Evolutionary conservation across 192 early-diverging fungal species (phyloP).

Genomic region (Backusella sp.): DNA sequence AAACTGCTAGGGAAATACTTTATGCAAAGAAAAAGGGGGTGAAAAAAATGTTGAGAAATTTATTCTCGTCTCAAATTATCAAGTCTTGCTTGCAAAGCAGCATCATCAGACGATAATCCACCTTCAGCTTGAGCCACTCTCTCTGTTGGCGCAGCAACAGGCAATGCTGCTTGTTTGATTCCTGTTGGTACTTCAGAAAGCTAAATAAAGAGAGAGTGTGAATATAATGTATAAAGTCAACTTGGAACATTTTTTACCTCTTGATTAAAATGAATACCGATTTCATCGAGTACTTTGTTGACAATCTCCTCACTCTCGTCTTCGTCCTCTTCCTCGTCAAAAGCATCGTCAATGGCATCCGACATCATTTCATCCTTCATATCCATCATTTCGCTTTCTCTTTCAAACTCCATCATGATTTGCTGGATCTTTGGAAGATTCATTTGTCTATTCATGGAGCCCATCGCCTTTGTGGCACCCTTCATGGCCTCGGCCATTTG

Average conservation of each 20-base stretch:
- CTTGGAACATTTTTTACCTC: slow-evolving; percentile 45
- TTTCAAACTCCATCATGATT: slow-evolving; percentile 98
- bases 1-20: no score
- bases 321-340: slow-evolving; percentile 96
- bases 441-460: slow-evolving; percentile 91
- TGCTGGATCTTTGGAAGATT: slow-evolving; percentile 92
- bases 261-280: slow-evolving; percentile 80
- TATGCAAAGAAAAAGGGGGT: not conserved
- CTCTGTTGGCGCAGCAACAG: slow-evolving; percentile 33
- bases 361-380: slow-evolving; percentile 99
- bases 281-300: slow-evolving; percentile 93
- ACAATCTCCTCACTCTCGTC: slow-evolving; percentile 90
- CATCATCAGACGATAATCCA: slow-evolving; percentile 63
- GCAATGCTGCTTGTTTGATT: slow-evolving; percentile 31
- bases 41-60: not conserved
- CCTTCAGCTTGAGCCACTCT: slow-evolving; percentile 54
- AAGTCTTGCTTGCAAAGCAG: slow-evolving; percentile 85
- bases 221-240: not conserved
- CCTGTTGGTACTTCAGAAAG: slow-evolving; percentile 49
- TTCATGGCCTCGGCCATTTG: slow-evolving; percentile 95
- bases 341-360: slow-evolving; percentile 94
- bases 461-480: slow-evolving; percentile 95
- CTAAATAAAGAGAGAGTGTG: slow-evolving; percentile 19
- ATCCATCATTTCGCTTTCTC: slow-evolving; percentile 94
- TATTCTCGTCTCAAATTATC: slow-evolving; percentile 88